Conservation (phyloP, 129 eudicot genomes). For the Glebionis coronaria region DNA sequence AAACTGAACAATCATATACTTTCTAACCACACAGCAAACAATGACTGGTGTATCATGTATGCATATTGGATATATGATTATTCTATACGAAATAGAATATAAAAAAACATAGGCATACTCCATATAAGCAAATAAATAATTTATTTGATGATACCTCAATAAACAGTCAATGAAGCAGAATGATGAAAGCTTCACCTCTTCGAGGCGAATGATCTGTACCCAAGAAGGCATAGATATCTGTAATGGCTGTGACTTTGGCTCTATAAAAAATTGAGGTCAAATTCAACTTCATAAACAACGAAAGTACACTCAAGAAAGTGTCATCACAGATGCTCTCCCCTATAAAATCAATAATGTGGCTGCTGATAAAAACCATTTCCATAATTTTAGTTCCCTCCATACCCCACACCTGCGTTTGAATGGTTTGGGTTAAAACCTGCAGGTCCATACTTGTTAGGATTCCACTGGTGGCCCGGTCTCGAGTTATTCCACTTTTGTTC, state of each 20-base stretch:
- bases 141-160: conserved; percentile 33
- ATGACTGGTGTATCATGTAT: too few species aligned
- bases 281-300: conserved; percentile 11
- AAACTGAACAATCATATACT: too few species aligned
- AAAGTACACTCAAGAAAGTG: conserved; percentile 30
- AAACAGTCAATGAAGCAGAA: conserved; percentile 37
- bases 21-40: too few species aligned
- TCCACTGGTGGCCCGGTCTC: conserved; percentile 51
- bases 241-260: conserved; percentile 22
- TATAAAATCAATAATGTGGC: conserved; percentile 27
- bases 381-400: conserved; percentile 32
- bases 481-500: conserved; percentile 64
- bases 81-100: not conserved
- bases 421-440: conserved; percentile 24
- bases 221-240: conserved; percentile 37
- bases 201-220: conserved; percentile 42
- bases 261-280: conserved; percentile 33
- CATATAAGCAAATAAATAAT: conserved; percentile 10
- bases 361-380: conserved; percentile 37
- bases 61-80: not conserved
- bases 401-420: conserved; percentile 32
- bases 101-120: not conserved
- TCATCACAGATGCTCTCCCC: conserved; percentile 21
- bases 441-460: conserved; percentile 42
- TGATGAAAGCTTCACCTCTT: conserved; percentile 48